Percentiles rank a stretch among this genome's conserved stretches.
phyloP scores from a whole-genome alignment of 202 grass and related monocot genomes.

The Schoenoplectus triqueter region DNA sequence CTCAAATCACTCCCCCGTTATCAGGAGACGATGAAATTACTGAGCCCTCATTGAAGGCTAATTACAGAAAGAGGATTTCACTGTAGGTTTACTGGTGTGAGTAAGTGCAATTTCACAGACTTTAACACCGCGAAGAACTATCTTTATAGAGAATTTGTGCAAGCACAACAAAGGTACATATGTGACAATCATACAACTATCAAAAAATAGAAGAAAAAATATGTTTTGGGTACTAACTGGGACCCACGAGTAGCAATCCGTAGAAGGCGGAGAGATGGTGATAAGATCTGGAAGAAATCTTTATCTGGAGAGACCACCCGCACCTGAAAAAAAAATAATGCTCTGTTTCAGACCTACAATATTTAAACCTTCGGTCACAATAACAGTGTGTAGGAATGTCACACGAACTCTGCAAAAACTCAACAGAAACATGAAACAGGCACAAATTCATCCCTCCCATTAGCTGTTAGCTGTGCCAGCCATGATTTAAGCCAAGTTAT shows the following conservation, averaged over 20 bases:
- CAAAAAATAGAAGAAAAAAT: conserved; percentile 26
- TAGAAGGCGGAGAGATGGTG: conserved; percentile 81
- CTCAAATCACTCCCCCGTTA: background rate
- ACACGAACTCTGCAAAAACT: background rate
- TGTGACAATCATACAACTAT: background rate
- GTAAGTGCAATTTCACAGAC: conserved; percentile 4
- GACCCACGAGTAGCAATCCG: conserved; percentile 72
- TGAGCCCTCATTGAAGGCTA: background rate
- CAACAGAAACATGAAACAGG: background rate
- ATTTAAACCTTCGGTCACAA: too few relatives aligned
- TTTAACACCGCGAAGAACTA: background rate
- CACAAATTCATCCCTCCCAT: background rate
- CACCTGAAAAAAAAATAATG: conserved; percentile 51
- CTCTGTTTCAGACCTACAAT: background rate
- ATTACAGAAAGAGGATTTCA: conserved; percentile 16
- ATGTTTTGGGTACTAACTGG: conserved; percentile 58
- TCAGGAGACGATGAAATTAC: background rate
- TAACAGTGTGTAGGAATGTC: background rate
- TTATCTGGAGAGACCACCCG: conserved; percentile 97
- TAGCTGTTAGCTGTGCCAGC: background rate
- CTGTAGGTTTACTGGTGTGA: background rate
- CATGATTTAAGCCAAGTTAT: background rate
- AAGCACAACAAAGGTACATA: background rate
- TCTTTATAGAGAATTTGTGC: background rate
- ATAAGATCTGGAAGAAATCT: conserved; percentile 99